These are phyloP conservation scores for Mycosarcoma mackinlayi DNA, from an alignment of 1,284 basidiomycete genomes.

Conservation along the genomic window DNA sequence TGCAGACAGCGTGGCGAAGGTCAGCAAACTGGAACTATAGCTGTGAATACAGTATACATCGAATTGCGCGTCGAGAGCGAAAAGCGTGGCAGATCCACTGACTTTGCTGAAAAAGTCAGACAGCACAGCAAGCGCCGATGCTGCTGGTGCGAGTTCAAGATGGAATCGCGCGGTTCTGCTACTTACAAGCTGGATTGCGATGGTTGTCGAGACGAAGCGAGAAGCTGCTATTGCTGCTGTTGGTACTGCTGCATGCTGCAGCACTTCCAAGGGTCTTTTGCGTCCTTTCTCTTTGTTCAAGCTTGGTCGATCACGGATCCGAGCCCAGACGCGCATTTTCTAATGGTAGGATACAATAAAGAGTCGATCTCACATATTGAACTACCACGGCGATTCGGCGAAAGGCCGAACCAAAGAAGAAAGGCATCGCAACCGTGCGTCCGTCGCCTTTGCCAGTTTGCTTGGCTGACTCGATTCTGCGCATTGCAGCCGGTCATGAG, in stretches of 20 bases:
- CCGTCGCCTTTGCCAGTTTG: neutral
- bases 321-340: neutral
- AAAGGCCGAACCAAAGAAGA: slow-evolving; percentile 17
- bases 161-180: neutral
- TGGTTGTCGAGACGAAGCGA: neutral
- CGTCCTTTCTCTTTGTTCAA: slow-evolving; percentile 2
- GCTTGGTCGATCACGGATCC: slow-evolving; percentile 32
- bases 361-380: slow-evolving; percentile 16
- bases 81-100: no score
- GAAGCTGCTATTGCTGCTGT: no score
- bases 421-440: slow-evolving; percentile 5
- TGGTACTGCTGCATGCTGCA: slow-evolving; percentile 1
- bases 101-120: no score
- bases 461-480: slow-evolving; percentile 25
- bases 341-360: neutral
- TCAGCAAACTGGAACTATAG: no score
- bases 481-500: neutral
- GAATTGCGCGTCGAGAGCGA: neutral
- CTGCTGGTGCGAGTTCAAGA: neutral
- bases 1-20: no score
- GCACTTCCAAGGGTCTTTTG: slow-evolving; percentile 3
- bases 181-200: slow-evolving; percentile 22
- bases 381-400: slow-evolving; percentile 28
- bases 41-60: no score
- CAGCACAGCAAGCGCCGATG: neutral